Evolutionary conservation across 106 monocot genomes (phyloP).

Genomic region (Dactylorhiza incarnata): DNA sequence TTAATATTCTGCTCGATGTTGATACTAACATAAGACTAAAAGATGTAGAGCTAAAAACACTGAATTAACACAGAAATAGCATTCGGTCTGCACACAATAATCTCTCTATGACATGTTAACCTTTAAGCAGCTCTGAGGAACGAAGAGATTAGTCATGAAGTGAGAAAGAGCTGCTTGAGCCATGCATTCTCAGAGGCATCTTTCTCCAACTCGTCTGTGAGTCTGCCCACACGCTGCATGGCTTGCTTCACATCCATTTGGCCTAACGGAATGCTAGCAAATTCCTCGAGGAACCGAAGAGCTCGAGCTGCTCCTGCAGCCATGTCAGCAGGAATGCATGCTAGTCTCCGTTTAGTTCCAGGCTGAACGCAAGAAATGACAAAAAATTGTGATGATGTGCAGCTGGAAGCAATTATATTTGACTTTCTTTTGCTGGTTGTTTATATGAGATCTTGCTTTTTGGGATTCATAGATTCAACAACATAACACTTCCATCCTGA

Average conservation of each 20-base stretch:
- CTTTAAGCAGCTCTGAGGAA: background rate
- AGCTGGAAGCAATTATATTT: background rate
- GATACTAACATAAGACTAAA: too few relatives aligned
- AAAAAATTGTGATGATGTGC: background rate
- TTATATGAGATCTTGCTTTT: background rate
- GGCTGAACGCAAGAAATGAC: background rate
- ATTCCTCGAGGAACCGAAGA: constrained; percentile 18
- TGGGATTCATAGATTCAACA: background rate
- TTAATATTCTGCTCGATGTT: too few relatives aligned
- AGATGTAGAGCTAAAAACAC: too few relatives aligned
- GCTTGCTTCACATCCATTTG: constrained; percentile 17
- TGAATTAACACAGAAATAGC: too few relatives aligned
- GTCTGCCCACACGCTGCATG: constrained; percentile 8
- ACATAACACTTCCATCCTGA: background rate
- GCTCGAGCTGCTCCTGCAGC: constrained; percentile 8
- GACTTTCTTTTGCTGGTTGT: background rate
- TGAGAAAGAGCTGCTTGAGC: constrained; percentile 17
- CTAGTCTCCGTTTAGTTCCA: background rate
- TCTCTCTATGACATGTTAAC: too few relatives aligned
- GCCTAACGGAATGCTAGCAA: constrained; percentile 14
- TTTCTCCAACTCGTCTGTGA: constrained; percentile 9
- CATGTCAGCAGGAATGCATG: background rate
- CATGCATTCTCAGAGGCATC: constrained; percentile 18
- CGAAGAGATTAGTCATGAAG: background rate
- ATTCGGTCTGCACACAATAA: too few relatives aligned